These are phyloP conservation scores for Fusarium sp. DNA, from an alignment of 2,329 filamentous ascomycete genomes.

Conservation along the genomic window DNA sequence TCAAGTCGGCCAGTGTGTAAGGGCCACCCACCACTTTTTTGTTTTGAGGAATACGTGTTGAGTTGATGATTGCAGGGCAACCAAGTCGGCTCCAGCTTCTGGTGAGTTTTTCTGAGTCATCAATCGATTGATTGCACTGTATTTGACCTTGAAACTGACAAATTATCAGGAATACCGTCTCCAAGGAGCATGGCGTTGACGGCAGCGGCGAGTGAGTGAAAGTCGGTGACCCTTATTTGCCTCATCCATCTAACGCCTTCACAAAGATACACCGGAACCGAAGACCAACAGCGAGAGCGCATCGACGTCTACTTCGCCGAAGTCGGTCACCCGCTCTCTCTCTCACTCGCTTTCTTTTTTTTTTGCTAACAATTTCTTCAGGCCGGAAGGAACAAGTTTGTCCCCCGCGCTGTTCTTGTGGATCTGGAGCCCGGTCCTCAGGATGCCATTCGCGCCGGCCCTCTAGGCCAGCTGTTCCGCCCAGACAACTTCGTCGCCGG, in stretches of 20 bases:
- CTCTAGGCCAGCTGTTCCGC: conserved; percentile 98
- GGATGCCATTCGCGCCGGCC: conserved; percentile 97
- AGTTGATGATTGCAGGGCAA: conserved; percentile 76
- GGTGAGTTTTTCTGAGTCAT: conserved; percentile 48
- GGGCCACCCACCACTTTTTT: conserved; percentile 52
- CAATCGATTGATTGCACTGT: no score
- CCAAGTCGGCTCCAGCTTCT: conserved; percentile 99
- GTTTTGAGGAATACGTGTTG: conserved; percentile 18
- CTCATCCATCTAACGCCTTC: conserved; percentile 3
- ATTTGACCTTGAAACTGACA: background rate
- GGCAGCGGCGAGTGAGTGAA: conserved; percentile 82
- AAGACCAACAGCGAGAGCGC: conserved; percentile 98
- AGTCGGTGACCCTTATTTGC: conserved; percentile 5
- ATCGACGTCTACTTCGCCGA: conserved; percentile 99
- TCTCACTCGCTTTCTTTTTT: background rate
- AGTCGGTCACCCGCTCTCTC: conserved; percentile 51
- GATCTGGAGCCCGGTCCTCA: conserved; percentile 99
- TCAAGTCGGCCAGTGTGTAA: conserved; percentile 99
- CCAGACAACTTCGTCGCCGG: conserved; percentile 99
- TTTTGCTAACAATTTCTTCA: conserved; percentile 51
- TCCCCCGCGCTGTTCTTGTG: conserved; percentile 98
- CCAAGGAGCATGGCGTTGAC: conserved; percentile 94
- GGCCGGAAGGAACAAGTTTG: conserved; percentile 98
- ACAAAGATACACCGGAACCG: conserved; percentile 81
- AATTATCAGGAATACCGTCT: conserved; percentile 73